Evolutionary conservation across 2,329 filamentous ascomycete genomes (phyloP).

Genomic region (Ophiostoma ulmi): DNA sequence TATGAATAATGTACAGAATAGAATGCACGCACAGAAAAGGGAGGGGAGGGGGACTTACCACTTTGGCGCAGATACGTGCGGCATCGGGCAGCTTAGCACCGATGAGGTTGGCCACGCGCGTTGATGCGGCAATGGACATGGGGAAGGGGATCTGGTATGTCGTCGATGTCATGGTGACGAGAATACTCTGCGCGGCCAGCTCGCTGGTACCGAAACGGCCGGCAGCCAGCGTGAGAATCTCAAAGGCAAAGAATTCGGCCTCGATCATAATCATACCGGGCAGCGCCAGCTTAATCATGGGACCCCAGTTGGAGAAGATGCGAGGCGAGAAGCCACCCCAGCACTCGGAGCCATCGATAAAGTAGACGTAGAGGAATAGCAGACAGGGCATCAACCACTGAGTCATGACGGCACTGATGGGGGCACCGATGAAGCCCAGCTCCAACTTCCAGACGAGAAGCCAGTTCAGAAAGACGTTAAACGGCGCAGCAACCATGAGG

Average conservation of each 20-base stretch:
- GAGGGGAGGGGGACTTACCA: conserved; percentile 36
- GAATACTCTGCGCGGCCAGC: conserved; percentile 81
- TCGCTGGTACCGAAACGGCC: conserved; percentile 73
- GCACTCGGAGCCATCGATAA: conserved; percentile 66
- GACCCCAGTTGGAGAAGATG: conserved; percentile 68
- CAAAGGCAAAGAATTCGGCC: conserved; percentile 89
- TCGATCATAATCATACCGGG: conserved; percentile 92
- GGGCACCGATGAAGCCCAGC: conserved; percentile 70
- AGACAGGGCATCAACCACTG: conserved; percentile 68
- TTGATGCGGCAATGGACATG: conserved; percentile 80
- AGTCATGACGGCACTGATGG: conserved; percentile 69
- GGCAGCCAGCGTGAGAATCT: conserved; percentile 78
- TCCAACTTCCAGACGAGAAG: conserved; percentile 67
- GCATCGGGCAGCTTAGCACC: conserved; percentile 77
- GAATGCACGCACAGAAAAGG: not conserved
- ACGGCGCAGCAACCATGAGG: conserved; percentile 66
- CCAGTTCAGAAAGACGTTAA: conserved; percentile 75
- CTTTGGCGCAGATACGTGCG: conserved; percentile 73
- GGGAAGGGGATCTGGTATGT: conserved; percentile 92
- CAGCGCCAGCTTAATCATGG: conserved; percentile 81
- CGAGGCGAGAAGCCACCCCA: conserved; percentile 73
- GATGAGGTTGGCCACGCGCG: conserved; percentile 85
- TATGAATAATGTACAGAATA: conserved; percentile 26
- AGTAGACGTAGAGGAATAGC: conserved; percentile 69
- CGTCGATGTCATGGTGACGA: conserved; percentile 71